A percentile compares a stretch with the other conserved stretches of the same genome.
Evolutionary conservation across 2,329 filamentous ascomycete genomes (phyloP).

Genomic region (Xylaria polymorpha): DNA sequence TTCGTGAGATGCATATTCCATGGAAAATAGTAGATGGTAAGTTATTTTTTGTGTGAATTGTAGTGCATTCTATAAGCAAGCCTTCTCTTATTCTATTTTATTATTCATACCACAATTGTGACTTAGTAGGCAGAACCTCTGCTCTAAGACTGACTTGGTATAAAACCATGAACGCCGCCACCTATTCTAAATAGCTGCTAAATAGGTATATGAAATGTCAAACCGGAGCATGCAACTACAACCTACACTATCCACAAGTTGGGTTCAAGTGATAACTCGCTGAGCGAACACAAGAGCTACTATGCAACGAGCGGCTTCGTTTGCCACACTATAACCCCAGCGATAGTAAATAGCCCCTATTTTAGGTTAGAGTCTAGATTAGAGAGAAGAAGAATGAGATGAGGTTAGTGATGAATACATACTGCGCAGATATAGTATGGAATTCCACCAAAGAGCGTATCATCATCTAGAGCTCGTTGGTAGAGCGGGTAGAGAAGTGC

Average conservation of each 20-base stretch:
- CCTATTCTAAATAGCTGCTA: background rate
- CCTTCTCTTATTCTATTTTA: background rate
- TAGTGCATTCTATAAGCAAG: background rate
- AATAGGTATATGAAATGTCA: background rate
- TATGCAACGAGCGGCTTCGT: background rate
- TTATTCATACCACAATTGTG: background rate
- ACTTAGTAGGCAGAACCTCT: background rate
- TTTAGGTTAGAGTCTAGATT: background rate
- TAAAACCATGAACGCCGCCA: background rate
- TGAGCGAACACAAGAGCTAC: background rate
- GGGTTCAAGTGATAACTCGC: background rate
- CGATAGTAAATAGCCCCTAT: constrained; percentile 19
- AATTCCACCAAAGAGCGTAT: constrained; percentile 20
- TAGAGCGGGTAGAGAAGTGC: constrained; percentile 24
- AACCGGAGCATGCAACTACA: background rate
- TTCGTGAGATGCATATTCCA: too few species aligned
- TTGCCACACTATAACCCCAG: constrained; percentile 4
- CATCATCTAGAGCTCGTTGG: constrained; percentile 11
- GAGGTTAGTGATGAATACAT: background rate
- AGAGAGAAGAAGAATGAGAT: too few species aligned
- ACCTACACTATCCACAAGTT: background rate
- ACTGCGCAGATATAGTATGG: constrained; percentile 31
- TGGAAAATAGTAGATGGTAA: too few species aligned
- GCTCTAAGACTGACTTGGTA: background rate
- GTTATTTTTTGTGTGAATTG: background rate